These are phyloP conservation scores for Tilletia setariae DNA, from an alignment of 1,284 basidiomycete species.

Conservation along the genomic window DNA sequence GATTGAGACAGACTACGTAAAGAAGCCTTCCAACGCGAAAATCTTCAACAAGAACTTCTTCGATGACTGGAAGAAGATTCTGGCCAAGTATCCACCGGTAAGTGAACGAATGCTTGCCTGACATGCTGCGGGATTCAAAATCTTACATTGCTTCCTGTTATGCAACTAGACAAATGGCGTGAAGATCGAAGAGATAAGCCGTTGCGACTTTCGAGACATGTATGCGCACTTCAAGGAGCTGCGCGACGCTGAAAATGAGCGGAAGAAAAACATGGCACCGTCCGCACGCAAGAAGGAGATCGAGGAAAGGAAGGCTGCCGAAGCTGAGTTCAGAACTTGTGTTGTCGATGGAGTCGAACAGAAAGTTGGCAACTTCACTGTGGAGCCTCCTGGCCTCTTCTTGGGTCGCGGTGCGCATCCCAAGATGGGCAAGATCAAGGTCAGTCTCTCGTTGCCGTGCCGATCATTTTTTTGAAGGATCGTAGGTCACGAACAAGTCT, in stretches of 20 bases:
- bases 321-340: conserved; percentile 80
- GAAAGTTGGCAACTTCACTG: conserved; percentile 95
- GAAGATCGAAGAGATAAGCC: conserved; percentile 72
- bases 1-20: conserved; percentile 86
- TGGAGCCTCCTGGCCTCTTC: conserved; percentile 96
- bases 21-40: conserved; percentile 62
- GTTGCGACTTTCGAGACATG: conserved; percentile 93
- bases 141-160: neutral
- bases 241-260: conserved; percentile 77
- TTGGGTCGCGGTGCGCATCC: conserved; percentile 97
- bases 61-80: conserved; percentile 74
- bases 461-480: neutral
- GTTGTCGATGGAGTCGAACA: conserved; percentile 91
- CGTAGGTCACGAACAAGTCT: neutral
- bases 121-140: neutral
- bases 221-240: conserved; percentile 70
- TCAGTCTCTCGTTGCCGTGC: conserved; percentile 53
- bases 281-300: conserved; percentile 60
- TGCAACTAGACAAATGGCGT: conserved; percentile 61
- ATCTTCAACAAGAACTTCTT: conserved; percentile 97
- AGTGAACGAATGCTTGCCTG: neutral
- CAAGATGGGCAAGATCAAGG: conserved; percentile 93
- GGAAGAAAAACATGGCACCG: conserved; percentile 78
- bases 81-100: conserved; percentile 74
- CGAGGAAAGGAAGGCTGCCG: conserved; percentile 81